A percentile compares a stretch with the other conserved stretches of the same genome.
Evolutionary conservation across 352 stramenopile genomes (phyloP).

Genomic region (Phytophthora pisi): DNA sequence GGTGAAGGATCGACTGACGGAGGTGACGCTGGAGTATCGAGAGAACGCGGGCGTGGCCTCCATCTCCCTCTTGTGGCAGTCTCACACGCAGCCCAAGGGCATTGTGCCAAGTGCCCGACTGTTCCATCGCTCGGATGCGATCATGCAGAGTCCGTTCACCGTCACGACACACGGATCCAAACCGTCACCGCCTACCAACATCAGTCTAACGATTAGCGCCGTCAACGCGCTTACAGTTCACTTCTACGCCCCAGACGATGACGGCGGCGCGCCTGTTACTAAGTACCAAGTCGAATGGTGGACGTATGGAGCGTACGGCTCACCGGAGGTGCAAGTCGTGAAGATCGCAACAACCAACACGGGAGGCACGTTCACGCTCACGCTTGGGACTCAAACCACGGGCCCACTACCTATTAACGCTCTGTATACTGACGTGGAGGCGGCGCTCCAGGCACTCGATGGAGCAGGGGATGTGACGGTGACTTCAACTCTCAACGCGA

Average conservation of each 20-base stretch:
- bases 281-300: constrained; percentile 92
- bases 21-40: constrained; percentile 94
- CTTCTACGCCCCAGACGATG: constrained; percentile 84
- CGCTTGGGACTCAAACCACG: constrained; percentile 53
- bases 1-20: constrained; percentile 76
- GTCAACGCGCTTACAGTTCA: constrained; percentile 74
- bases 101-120: constrained; percentile 89
- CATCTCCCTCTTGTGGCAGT: constrained; percentile 90
- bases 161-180: constrained; percentile 63
- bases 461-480: constrained; percentile 86
- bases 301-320: constrained; percentile 55
- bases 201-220: constrained; percentile 51
- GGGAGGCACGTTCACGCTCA: constrained; percentile 84
- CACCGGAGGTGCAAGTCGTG: constrained; percentile 76
- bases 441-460: constrained; percentile 77
- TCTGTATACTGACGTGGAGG: constrained; percentile 79
- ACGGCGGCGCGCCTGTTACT: constrained; percentile 86
- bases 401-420: constrained; percentile 58
- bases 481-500: constrained; percentile 27
- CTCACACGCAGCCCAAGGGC: constrained; percentile 82
- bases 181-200: constrained; percentile 49
- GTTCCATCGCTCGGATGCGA: constrained; percentile 76
- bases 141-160: constrained; percentile 70
- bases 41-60: constrained; percentile 90
- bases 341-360: constrained; percentile 83